Percentiles rank a stretch among this genome's conserved stretches.
phyloP scores from a whole-genome alignment of 495 filamentous ascomycete species.

The Talaromyces stipitatus region DNA sequence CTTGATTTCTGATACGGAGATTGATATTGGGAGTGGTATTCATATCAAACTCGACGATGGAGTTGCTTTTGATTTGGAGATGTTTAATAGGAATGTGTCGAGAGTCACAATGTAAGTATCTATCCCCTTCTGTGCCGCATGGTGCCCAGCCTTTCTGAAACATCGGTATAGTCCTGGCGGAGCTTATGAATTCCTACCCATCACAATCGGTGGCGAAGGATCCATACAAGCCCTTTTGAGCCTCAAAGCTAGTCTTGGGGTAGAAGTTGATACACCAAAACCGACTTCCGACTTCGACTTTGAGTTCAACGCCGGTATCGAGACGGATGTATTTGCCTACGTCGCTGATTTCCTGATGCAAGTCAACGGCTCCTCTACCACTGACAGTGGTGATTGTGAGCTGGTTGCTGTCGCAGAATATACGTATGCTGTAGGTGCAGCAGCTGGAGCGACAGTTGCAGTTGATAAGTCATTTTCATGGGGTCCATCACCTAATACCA shows the following conservation, averaged over 20 bases:
- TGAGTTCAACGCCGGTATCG: constrained; percentile 32
- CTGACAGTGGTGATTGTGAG: constrained; percentile 26
- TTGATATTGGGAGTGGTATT: constrained; percentile 44
- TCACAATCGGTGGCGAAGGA: constrained; percentile 32
- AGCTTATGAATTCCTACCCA: constrained; percentile 50
- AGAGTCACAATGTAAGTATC: constrained; percentile 39
- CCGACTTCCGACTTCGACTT: constrained; percentile 5
- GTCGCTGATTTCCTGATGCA: constrained; percentile 47
- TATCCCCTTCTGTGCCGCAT: not conserved
- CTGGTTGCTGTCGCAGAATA: constrained; percentile 39
- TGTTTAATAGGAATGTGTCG: constrained; percentile 38
- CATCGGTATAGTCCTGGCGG: constrained; percentile 33
- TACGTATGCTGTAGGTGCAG: constrained; percentile 40
- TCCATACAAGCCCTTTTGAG: constrained; percentile 36
- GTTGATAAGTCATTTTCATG: constrained; percentile 31
- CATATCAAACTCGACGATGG: constrained; percentile 45
- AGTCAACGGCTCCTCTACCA: constrained; percentile 24
- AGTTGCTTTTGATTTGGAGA: constrained; percentile 28
- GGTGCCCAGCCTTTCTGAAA: not conserved
- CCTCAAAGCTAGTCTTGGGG: constrained; percentile 35
- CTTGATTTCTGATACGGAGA: constrained; percentile 31
- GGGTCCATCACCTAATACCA: constrained; percentile 38
- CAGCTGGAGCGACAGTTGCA: constrained; percentile 41
- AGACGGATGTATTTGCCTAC: constrained; percentile 38
- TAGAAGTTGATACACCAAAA: constrained; percentile 20